Base-by-base conservation (phyloP, 2,329 filamentous ascomycete genomes). In the Nemania sp. region DNA sequence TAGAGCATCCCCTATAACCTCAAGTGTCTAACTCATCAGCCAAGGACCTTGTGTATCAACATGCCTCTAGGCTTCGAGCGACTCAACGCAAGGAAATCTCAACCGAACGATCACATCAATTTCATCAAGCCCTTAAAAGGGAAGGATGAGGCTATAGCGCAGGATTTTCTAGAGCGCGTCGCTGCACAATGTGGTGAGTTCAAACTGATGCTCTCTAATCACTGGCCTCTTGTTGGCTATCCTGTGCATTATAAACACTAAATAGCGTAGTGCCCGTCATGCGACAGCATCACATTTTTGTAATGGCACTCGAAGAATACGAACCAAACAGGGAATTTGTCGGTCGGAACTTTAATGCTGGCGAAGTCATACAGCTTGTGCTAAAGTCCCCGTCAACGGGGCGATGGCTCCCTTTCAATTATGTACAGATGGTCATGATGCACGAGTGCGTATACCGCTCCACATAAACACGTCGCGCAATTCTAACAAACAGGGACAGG, bases 341-440 rank as follows among this genome's bases (percentile, higher is more conserved):
- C 47, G 93, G 93, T 2, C 91, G 93, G 63, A 97, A 97, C 77
- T 97, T 97, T 84, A 97, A 97, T 73, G 92, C 91, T 7, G 94
- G 93, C 38, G 93, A 97, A 78, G 90, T 95, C 41, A 89, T 97
- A 58, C 93, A 97, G 80, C 86, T 97, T 1, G 93, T 97, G 1
- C 86, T 97, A 27, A 91, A 90, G 73, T 88, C 92, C 0, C 86
- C 85, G 0, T 83, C 81, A 4, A 87, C 86, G 0, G 88, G 88
- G 27, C 86, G 82, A 66, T 97, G 93, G 93, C 83, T 97, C 24
- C 92, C 92, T 0, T 94, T 96, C 76, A 85, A 89, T 69, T 93
- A 94, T 76, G 92, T 97, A 18, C 92, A 96, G 80, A 95, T 96
- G 92, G 93, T 97, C 72, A 97, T 97, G 93, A 94, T 97, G 88